These are phyloP conservation scores for Colletotrichum viniferum DNA, from an alignment of 2,329 filamentous ascomycete species.

Conservation along the genomic window DNA sequence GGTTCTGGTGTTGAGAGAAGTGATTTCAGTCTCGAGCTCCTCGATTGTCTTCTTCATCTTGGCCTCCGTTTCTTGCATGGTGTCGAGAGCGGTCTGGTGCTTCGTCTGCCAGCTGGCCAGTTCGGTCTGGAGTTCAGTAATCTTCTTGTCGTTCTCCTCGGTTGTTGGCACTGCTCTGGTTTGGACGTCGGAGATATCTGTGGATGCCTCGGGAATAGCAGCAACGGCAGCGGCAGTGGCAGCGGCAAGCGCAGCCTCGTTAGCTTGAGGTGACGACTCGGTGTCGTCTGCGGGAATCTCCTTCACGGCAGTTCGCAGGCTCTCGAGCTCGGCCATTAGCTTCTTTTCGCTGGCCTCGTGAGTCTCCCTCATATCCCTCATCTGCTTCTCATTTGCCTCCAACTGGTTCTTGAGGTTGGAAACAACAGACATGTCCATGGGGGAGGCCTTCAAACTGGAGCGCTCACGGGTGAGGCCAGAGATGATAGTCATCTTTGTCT, in stretches of 20 bases:
- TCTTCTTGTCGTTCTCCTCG: constrained; percentile 56
- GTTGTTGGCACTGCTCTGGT: constrained; percentile 34
- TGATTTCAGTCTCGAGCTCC: constrained; percentile 69
- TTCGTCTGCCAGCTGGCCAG: constrained; percentile 76
- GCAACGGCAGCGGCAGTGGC: constrained; percentile 2
- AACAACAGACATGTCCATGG: constrained; percentile 91
- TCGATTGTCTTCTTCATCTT: constrained; percentile 74
- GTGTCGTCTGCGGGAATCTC: neutral
- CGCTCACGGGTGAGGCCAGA: constrained; percentile 91
- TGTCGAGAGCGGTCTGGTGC: constrained; percentile 72
- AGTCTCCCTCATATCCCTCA: constrained; percentile 73
- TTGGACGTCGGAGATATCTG: constrained; percentile 31
- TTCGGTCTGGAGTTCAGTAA: constrained; percentile 72
- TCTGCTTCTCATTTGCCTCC: constrained; percentile 82
- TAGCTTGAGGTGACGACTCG: neutral
- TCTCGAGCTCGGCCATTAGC: constrained; percentile 72
- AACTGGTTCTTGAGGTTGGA: constrained; percentile 87
- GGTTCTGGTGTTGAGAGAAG: constrained; percentile 57
- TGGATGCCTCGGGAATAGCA: constrained; percentile 16
- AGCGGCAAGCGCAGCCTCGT: constrained; percentile 14
- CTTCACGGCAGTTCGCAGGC: constrained; percentile 61
- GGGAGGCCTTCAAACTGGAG: constrained; percentile 82
- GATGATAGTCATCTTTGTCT: constrained; percentile 94
- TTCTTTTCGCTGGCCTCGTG: constrained; percentile 78
- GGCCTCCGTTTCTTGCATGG: constrained; percentile 74